These are phyloP conservation scores for Coprinopsis marcescibilis DNA, from an alignment of 768 basidiomycete genomes.

Conservation along the genomic window DNA sequence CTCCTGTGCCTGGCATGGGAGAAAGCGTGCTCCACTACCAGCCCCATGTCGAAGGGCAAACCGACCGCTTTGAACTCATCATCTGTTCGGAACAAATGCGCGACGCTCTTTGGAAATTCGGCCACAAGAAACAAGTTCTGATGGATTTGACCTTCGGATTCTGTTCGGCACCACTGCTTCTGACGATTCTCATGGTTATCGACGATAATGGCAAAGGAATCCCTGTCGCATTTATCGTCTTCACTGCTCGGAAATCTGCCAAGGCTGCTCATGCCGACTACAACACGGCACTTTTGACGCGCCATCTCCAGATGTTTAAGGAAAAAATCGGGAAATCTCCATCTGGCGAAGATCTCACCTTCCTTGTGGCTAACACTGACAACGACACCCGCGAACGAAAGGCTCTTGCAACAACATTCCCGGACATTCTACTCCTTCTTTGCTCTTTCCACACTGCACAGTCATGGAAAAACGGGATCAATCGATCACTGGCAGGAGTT, in stretches of 20 bases:
- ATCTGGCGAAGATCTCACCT: conserved; percentile 16
- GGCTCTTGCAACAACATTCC: conserved; percentile 18
- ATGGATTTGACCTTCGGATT: conserved; percentile 23
- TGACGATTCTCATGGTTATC: conserved; percentile 28
- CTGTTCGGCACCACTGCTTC: conserved; percentile 17
- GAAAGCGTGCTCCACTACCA: conserved; percentile 20
- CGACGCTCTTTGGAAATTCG: conserved; percentile 18
- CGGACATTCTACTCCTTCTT: conserved; percentile 21
- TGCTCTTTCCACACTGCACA: conserved; percentile 32
- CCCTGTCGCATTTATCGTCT: conserved; percentile 24
- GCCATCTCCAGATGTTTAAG: conserved; percentile 16
- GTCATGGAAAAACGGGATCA: conserved; percentile 26
- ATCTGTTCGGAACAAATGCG: conserved; percentile 17
- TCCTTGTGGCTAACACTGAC: conserved; percentile 22
- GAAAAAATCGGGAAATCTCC: conserved; percentile 15
- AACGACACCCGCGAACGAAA: conserved; percentile 24
- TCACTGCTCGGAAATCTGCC: conserved; percentile 17
- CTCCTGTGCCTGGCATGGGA: conserved; percentile 16
- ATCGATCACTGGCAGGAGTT: conserved; percentile 18
- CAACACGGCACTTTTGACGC: conserved; percentile 14
- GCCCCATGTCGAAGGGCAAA: conserved; percentile 12
- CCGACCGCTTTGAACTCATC: conserved; percentile 18
- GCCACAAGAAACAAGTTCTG: conserved; percentile 18
- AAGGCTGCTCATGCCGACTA: conserved; percentile 23
- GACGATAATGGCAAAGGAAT: conserved; percentile 23